These are phyloP conservation scores for Hypholoma sublateritium DNA, from an alignment of 768 basidiomycete species.

Conservation along the genomic window DNA sequence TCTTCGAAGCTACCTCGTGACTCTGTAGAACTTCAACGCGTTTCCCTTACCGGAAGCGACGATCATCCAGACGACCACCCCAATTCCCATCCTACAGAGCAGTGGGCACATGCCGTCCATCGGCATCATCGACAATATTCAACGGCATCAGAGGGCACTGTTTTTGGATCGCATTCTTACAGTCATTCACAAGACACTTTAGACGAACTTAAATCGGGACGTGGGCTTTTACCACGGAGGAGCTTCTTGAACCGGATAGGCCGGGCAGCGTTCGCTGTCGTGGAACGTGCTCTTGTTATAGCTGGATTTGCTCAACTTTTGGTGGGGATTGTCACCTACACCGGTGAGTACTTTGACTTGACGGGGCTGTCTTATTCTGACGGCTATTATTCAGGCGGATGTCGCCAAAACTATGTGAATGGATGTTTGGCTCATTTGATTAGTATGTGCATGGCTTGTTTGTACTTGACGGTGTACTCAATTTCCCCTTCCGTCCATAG, in stretches of 20 bases:
- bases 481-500: conserved; percentile 34
- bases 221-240: conserved; percentile 7
- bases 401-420: conserved; percentile 75
- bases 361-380: conserved; percentile 2
- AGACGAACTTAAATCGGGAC: conserved; percentile 34
- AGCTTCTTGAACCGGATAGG: conserved; percentile 39
- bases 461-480: conserved; percentile 2
- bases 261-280: conserved; percentile 45
- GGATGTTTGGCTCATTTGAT: conserved; percentile 89
- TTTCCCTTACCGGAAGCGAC: conserved; percentile 24
- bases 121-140: conserved; percentile 46
- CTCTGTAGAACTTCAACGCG: conserved; percentile 26
- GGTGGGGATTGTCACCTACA: conserved; percentile 77
- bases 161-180: conserved; percentile 49
- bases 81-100: conserved; percentile 42
- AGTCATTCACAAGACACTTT: conserved; percentile 59
- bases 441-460: conserved; percentile 49
- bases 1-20: conserved; percentile 38
- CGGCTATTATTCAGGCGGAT: conserved; percentile 52
- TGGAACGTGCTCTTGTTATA: conserved; percentile 67
- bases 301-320: conserved; percentile 67
- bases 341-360: conserved; percentile 38
- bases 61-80: conserved; percentile 31
- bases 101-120: conserved; percentile 54
- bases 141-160: conserved; percentile 49